Conservation (phyloP, 23 red algal species). For the Gracilaria caudata region DNA sequence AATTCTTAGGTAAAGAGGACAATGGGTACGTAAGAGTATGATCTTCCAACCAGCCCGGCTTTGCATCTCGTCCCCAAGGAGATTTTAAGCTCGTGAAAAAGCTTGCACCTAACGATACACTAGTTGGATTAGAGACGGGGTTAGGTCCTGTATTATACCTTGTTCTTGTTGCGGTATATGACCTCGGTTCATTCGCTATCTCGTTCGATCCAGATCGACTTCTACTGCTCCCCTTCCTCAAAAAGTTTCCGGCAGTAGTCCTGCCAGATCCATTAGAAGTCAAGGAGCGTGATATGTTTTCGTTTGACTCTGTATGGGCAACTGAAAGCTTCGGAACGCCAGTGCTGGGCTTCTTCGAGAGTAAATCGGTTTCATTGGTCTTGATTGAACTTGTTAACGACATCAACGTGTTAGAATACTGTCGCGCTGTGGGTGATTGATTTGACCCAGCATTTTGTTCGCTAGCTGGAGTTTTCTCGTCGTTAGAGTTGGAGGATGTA, state of each 20-base stretch:
- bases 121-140: not conserved
- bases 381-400: slow-evolving; percentile 21
- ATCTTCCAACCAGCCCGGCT: slow-evolving; percentile 78
- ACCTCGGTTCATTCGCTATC: slow-evolving; percentile 1
- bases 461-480: not conserved
- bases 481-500: slow-evolving; percentile 4
- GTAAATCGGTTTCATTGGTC: slow-evolving; percentile 16
- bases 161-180: slow-evolving; percentile 14
- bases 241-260: not conserved
- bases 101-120: slow-evolving; percentile 3
- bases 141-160: not conserved
- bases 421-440: not conserved
- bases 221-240: not conserved
- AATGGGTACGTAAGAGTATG: slow-evolving; percentile 43
- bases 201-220: slow-evolving; percentile 3
- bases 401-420: not conserved
- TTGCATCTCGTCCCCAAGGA: slow-evolving; percentile 75
- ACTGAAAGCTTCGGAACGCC: not conserved
- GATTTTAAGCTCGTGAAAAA: slow-evolving; percentile 53
- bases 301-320: not conserved
- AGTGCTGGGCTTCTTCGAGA: not conserved
- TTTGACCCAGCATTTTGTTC: not conserved
- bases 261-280: not conserved
- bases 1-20: slow-evolving; percentile 68
- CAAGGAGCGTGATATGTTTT: not conserved